Evolutionary conservation across 2,329 filamentous ascomycete genomes (phyloP).

Genomic region (Ceratocystis huliohia): DNA sequence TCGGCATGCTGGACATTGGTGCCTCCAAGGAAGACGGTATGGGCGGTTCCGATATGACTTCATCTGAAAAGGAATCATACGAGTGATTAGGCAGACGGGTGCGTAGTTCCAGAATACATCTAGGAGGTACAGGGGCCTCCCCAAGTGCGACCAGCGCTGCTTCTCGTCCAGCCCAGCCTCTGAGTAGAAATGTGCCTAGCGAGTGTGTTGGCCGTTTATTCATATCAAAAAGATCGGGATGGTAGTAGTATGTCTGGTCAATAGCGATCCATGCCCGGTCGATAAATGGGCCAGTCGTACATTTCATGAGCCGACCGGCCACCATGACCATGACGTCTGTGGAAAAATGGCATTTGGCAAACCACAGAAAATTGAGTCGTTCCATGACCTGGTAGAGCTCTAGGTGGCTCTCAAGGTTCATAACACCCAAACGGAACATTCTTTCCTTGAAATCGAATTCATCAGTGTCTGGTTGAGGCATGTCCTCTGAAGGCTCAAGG

Average conservation of each 20-base stretch:
- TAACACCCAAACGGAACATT: constrained; percentile 42
- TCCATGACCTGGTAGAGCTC: constrained; percentile 33
- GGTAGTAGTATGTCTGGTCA: constrained; percentile 36
- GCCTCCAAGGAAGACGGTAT: constrained; percentile 18
- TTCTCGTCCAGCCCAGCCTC: constrained; percentile 38
- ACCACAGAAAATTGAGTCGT: constrained; percentile 43
- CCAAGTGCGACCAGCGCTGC: constrained; percentile 31
- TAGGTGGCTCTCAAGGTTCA: constrained; percentile 37
- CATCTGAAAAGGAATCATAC: constrained; percentile 25
- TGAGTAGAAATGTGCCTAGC: constrained; percentile 13
- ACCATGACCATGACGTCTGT: constrained; percentile 44
- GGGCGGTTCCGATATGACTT: constrained; percentile 21
- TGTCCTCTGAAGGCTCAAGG: constrained; percentile 35
- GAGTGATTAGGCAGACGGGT: constrained; percentile 31
- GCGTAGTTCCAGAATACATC: constrained; percentile 36
- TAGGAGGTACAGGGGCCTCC: constrained; percentile 31
- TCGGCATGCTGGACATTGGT: constrained; percentile 20
- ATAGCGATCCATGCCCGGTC: constrained; percentile 42
- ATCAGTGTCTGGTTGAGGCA: constrained; percentile 39
- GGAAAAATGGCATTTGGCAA: constrained; percentile 42
- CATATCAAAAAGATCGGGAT: constrained; percentile 40
- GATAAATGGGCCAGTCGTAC: constrained; percentile 37
- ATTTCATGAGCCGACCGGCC: constrained; percentile 40
- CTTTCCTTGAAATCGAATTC: constrained; percentile 39
- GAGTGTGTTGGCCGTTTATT: constrained; percentile 30